Evolutionary conservation across 176 grass and related monocot species (phyloP), one percentile per base, ranked within the genome.

Genomic region (Oryza longistaminata): DNA sequence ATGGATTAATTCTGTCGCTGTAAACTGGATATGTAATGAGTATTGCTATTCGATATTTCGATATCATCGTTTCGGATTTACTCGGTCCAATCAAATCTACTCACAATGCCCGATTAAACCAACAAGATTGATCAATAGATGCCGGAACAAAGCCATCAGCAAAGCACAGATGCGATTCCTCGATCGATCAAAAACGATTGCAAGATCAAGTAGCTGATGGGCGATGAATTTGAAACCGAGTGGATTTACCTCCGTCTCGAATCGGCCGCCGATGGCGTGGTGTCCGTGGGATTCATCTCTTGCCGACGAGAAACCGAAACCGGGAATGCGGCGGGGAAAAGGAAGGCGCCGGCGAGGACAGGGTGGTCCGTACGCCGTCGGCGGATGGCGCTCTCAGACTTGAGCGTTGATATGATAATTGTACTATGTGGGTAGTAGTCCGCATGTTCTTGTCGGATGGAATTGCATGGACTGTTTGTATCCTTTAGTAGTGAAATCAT

Each of bases 401-500:
- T 73, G 45, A 52, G 2, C 0, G 7, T 70, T 64, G 44, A 61
- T 69, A 21, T 49, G 29, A 3, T 31, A 16, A 48, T 75, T 52
- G 29, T 39, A 70, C 16, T 75, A 62, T 31, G 11, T 76, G 19
- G 27, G 58, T 75, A 9, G 25, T 89, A 78, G 62, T 49, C 24
- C n/a, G 75, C 21, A 19, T 33, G 40, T 53, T 35, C 13, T 27
- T 76, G 12, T 76, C 10, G 82, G 65, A 42, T 77, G 42, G 10
- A 77, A 76, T 71, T 89, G 3, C 48, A 81, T 64, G 49, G 15
- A 13, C 27, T 43, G 68, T 15, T 37, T 70, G 33, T 81, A 70
- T 11, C 44, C 13, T 70, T 66, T 75, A 69, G 71, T 44, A 64
- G 16, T 70, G 49, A 5, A 44, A 34, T 72, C 46, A 40, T 24